phyloP scores from a whole-genome alignment of 1,284 basidiomycete genomes.

The Naganishia sp. region DNA sequence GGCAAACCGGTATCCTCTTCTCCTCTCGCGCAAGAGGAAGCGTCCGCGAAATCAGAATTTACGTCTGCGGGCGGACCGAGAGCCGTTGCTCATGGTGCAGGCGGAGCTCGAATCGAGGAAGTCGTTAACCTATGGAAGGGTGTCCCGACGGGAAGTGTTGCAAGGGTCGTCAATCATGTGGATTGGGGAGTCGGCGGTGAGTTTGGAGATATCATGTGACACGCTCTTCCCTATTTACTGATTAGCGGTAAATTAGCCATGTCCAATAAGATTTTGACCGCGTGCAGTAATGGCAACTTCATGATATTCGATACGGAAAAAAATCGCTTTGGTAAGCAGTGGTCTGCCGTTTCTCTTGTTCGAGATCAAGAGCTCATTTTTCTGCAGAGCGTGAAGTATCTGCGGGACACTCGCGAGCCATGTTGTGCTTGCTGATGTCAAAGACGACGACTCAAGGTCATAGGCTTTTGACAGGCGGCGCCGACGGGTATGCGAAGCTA shows the following conservation, averaged over 20 bases:
- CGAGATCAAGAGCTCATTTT: constrained; percentile 15
- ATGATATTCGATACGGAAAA: constrained; percentile 81
- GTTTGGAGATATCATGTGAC: constrained; percentile 38
- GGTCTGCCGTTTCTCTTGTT: constrained; percentile 17
- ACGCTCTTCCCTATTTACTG: constrained; percentile 5
- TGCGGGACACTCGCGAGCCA: constrained; percentile 72
- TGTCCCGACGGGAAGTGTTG: constrained; percentile 38
- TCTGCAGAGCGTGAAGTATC: constrained; percentile 63
- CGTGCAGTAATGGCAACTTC: constrained; percentile 77
- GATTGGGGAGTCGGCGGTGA: constrained; percentile 75
- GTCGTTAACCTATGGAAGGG: constrained; percentile 52
- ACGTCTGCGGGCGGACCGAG: constrained; percentile 27
- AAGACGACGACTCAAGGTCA: constrained; percentile 64
- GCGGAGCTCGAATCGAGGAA: constrained; percentile 47
- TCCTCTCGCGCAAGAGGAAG: constrained; percentile 18
- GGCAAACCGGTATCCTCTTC: constrained; percentile 4
- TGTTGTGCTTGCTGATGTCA: constrained; percentile 64
- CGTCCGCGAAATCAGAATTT: constrained; percentile 28
- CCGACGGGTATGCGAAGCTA: constrained; percentile 76
- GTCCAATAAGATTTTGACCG: constrained; percentile 76
- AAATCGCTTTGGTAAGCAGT: constrained; percentile 67
- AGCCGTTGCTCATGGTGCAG: constrained; percentile 43
- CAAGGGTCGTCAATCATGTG: constrained; percentile 49
- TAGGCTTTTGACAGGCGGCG: constrained; percentile 77
- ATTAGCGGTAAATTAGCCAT: constrained; percentile 59